Conservation (phyloP, 2,329 filamentous ascomycete species). For the Kalaharituber pfeilii region DNA sequence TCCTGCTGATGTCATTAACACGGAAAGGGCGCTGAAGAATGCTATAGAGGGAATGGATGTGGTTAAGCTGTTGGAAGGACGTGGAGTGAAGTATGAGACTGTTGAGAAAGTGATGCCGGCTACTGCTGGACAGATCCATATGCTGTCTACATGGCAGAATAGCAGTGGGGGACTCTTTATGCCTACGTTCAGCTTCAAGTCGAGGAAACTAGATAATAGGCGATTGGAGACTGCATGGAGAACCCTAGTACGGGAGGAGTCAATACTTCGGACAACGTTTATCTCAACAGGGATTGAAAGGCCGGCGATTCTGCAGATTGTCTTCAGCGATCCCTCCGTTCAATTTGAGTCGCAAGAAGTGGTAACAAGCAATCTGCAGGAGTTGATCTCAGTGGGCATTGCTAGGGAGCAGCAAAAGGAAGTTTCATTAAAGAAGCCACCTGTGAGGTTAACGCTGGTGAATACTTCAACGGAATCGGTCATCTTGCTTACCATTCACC, state of each 20-base stretch:
- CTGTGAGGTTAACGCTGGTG: constrained; percentile 10
- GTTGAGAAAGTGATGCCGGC: constrained; percentile 48
- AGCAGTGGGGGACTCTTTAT: constrained; percentile 52
- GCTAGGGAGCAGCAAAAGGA: constrained; percentile 10
- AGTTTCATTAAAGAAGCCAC: constrained; percentile 7
- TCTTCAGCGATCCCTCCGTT: constrained; percentile 31
- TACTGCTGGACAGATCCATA: constrained; percentile 61
- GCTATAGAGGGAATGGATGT: constrained; percentile 29
- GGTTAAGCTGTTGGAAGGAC: constrained; percentile 26
- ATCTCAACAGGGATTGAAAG: constrained; percentile 33
- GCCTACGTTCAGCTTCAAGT: constrained; percentile 47
- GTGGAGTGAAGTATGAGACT: constrained; percentile 30
- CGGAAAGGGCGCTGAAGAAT: constrained; percentile 19
- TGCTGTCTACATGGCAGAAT: constrained; percentile 60
- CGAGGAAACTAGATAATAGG: constrained; percentile 30
- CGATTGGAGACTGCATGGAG: constrained; percentile 44
- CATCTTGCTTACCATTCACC: constrained; percentile 49
- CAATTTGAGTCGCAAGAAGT: constrained; percentile 15
- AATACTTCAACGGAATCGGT: constrained; percentile 13
- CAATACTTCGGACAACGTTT: constrained; percentile 55
- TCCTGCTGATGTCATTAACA: constrained; percentile 13
- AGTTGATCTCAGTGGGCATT: constrained; percentile 5
- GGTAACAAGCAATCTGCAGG: constrained; percentile 5
- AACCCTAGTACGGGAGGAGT: constrained; percentile 35
- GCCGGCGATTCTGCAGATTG: constrained; percentile 45